Evolutionary conservation across 2,329 filamentous ascomycete species (phyloP).

Genomic region (Aspergillus hortae): DNA sequence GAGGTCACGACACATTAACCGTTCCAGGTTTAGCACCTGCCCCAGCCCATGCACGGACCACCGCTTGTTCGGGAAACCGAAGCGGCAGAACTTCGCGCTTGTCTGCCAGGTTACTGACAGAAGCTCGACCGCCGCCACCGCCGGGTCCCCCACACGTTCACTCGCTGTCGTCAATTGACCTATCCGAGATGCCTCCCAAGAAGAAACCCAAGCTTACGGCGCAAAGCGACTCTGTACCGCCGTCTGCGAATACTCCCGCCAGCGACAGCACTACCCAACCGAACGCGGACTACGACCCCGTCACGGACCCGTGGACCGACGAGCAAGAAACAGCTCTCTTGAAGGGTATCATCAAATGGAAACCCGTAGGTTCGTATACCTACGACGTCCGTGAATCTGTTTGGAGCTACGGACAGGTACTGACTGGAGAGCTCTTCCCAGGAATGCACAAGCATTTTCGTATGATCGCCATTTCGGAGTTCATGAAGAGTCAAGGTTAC

Average conservation of each 20-base stretch:
- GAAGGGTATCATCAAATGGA: conserved; percentile 90
- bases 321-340: conserved; percentile 91
- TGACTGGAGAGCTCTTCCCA: conserved; percentile 10
- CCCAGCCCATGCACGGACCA: conserved; percentile 21
- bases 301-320: conserved; percentile 83
- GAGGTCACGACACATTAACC: conserved; percentile 18
- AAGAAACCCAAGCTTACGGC: conserved; percentile 58
- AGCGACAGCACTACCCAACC: conserved; percentile 29
- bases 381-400: too few relatives aligned
- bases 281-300: conserved; percentile 45
- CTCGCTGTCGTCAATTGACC: too few relatives aligned
- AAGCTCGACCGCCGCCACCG: background rate
- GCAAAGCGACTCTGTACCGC: conserved; percentile 24
- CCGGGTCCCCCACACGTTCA: too few relatives aligned
- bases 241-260: conserved; percentile 26
- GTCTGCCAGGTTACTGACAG: background rate
- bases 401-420: background rate
- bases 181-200: conserved; percentile 42
- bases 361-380: conserved; percentile 72
- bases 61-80: conserved; percentile 25
- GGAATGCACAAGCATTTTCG: conserved; percentile 93
- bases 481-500: conserved; percentile 76
- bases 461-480: conserved; percentile 80
- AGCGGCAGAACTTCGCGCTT: background rate
- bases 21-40: conserved; percentile 9